Percentiles rank a stretch among this genome's conserved stretches.
Evolutionary conservation across 306 rosid species (phyloP).

Genomic region (Erythrophleum fordii): DNA sequence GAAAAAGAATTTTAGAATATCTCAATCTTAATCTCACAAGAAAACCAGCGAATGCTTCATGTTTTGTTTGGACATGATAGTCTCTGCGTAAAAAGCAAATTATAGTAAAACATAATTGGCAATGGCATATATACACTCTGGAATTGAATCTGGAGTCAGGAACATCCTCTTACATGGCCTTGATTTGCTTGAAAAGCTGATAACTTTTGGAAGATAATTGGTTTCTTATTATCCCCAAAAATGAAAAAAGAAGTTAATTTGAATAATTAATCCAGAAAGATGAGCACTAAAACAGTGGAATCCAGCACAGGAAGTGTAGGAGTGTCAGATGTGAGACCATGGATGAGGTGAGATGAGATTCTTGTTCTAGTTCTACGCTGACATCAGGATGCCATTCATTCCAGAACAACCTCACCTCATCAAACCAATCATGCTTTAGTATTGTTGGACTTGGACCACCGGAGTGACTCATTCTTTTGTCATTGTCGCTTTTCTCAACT

Average conservation of each 20-base stretch:
- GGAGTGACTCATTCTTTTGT: too few species aligned
- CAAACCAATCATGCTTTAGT: not conserved
- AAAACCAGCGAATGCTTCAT: not conserved
- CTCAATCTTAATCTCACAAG: not conserved
- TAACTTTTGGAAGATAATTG: not conserved
- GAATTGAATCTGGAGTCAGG: not conserved
- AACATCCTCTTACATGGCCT: not conserved
- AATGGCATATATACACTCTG: too few species aligned
- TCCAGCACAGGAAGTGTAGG: not conserved
- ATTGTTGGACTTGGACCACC: not conserved
- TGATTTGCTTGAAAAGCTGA: conserved; percentile 2
- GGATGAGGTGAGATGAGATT: not conserved
- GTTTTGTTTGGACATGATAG: too few species aligned
- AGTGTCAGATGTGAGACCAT: not conserved
- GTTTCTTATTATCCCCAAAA: not conserved
- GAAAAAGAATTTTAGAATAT: not conserved
- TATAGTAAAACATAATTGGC: too few species aligned
- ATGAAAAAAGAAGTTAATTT: not conserved
- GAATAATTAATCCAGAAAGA: not conserved
- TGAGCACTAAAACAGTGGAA: not conserved
- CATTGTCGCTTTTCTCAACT: too few species aligned
- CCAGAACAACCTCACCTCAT: not conserved
- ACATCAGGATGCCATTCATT: not conserved
- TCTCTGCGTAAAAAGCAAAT: too few species aligned
- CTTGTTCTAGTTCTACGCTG: not conserved